Base-by-base conservation (phyloP, 768 basidiomycete genomes). In the Boletus huronensis region DNA sequence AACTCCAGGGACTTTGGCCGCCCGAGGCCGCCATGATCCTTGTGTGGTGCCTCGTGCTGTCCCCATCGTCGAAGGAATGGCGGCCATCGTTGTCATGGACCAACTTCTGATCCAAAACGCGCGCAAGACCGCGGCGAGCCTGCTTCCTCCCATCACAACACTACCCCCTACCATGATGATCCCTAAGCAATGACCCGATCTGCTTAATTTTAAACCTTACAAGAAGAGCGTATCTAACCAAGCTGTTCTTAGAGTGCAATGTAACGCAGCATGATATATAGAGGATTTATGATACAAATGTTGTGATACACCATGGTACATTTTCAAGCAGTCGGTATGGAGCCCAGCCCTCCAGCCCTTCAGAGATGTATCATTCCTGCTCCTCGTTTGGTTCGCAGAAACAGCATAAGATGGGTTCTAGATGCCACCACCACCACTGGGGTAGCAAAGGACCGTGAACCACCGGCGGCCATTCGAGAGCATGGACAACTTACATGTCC, bases 21-120 rank as follows among this genome's bases (percentile, higher is more conserved):
- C 97, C 35, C 82, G 93, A 31, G 97, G 97, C 13, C 81, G 97
- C 50, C 96, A 98, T 73, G 96, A 98, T 68, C 94, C 96, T 17
- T 98, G 96, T 69, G 96, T 99, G 42, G 93, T 99, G 6, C 96
- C 96, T 39, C 86, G 94, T 44, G 94, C 94, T 19, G 93, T 98
- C 9, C 94, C 97, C 40, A 99, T 99, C 64, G 96, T 98, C 41
- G 97, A 99, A 75, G 85, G 92, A 1, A 99, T 99, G 97, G 93
- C 96, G 0, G 87, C 88, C 26, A 79, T 98, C 46, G 96, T 98
- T 55, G 80, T 97, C 60, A 92, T 99, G 87, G 97, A 99, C 69
- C 83, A 88, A 64, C 77, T 98, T 54, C 79, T 98, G 38, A 84
- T 91, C 54, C 96, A 98, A 74, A 90, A 93, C 60, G 79, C 94